A percentile compares a stretch with the other conserved stretches of the same genome.
phyloP scores from a whole-genome alignment of 257 asterid species.

The Gardenia jasminoides region DNA sequence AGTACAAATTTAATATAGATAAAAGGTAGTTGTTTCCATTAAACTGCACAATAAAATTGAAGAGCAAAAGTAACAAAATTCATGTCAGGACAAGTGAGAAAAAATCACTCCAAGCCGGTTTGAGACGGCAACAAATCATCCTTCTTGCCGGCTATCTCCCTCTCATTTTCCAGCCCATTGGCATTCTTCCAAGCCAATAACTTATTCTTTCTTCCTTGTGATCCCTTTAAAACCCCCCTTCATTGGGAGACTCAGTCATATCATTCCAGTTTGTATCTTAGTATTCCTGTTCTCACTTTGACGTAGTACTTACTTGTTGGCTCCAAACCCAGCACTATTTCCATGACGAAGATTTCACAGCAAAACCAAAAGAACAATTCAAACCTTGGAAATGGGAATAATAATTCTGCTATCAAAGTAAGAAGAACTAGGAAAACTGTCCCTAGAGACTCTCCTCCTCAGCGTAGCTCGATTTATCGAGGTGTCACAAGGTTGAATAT shows the following conservation, averaged over 20 bases:
- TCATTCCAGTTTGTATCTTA: neutral
- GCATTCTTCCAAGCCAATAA: conserved; percentile 12
- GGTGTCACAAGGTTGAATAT: conserved; percentile 67
- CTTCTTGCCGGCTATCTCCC: conserved; percentile 53
- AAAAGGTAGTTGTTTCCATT: neutral
- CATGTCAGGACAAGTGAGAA: conserved; percentile 44
- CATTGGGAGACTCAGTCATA: conserved; percentile 57
- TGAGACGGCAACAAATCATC: conserved; percentile 42
- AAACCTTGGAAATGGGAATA: conserved; percentile 20
- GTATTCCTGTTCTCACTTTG: neutral
- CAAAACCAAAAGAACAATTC: conserved; percentile 34
- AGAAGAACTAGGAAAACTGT: conserved; percentile 79
- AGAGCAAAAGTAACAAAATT: conserved; percentile 19
- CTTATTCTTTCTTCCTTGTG: neutral
- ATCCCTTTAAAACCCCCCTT: conserved; percentile 55
- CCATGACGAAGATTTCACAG: conserved; percentile 66
- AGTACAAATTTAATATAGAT: neutral
- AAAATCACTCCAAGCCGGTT: conserved; percentile 43
- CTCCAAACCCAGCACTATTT: neutral
- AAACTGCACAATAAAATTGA: neutral
- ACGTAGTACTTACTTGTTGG: conserved; percentile 20
- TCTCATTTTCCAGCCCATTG: conserved; percentile 47
- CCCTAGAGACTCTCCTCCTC: conserved; percentile 82
- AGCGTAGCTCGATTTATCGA: conserved; percentile 75
- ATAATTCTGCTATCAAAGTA: conserved; percentile 36